Evolutionary conservation across 805 yeast genomes (phyloP).

Genomic region (Yamadazyma kitorensis): DNA sequence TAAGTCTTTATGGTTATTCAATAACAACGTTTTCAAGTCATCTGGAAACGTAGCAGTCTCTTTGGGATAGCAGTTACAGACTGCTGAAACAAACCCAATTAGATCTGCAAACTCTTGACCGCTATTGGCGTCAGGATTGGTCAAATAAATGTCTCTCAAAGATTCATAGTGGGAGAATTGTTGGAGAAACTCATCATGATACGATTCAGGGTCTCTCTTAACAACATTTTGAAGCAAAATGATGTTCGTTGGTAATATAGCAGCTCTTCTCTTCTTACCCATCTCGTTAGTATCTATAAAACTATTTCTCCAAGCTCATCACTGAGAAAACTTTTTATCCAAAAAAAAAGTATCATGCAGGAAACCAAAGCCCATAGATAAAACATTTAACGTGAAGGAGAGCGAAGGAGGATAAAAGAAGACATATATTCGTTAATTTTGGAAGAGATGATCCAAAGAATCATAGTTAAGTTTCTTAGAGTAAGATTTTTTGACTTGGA

Average conservation of each 20-base stretch:
- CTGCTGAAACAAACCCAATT: constrained; percentile 89
- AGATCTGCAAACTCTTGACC: constrained; percentile 72
- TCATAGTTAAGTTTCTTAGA: constrained; percentile 90
- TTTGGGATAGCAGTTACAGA: constrained; percentile 83
- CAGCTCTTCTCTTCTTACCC: constrained; percentile 90
- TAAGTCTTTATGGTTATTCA: constrained; percentile 75
- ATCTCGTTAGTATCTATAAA: constrained; percentile 34
- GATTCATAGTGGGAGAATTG: constrained; percentile 94
- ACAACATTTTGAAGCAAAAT: constrained; percentile 89
- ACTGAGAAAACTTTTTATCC: too few species aligned
- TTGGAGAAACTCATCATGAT: constrained; percentile 88
- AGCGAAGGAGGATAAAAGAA: too few species aligned
- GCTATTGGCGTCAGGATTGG: constrained; percentile 58
- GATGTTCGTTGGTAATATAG: constrained; percentile 87
- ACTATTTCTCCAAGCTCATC: too few species aligned
- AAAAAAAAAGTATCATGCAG: too few species aligned
- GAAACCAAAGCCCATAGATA: too few species aligned
- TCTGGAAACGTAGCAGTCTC: constrained; percentile 84
- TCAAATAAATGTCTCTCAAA: constrained; percentile 77
- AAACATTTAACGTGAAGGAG: too few species aligned
- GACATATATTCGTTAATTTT: too few species aligned
- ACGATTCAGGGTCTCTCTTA: constrained; percentile 90
- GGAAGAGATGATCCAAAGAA: constrained; percentile 61
- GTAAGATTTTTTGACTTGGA: constrained; percentile 58
- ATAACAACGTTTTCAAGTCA: constrained; percentile 67